phyloP scores from a whole-genome alignment of 495 filamentous ascomycete genomes.

The Copromyces sp. region DNA sequence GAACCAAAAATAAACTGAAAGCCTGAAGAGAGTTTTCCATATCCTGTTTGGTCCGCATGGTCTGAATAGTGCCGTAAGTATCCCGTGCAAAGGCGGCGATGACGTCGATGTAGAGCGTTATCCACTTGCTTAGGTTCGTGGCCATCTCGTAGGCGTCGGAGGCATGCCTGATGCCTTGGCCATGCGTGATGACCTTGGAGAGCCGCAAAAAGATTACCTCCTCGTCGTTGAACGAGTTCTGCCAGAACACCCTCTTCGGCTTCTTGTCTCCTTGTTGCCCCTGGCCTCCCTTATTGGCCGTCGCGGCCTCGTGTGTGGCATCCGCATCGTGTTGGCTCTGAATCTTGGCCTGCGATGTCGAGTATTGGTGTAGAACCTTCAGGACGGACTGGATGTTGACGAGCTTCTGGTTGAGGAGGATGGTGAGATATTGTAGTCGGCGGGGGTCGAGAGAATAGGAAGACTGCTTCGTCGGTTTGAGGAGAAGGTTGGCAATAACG shows the following conservation, averaged over 20 bases:
- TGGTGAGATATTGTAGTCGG: constrained; percentile 52
- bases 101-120: constrained; percentile 33
- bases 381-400: constrained; percentile 49
- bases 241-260: constrained; percentile 29
- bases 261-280: constrained; percentile 10
- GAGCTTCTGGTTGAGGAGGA: constrained; percentile 42
- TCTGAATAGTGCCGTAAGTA: constrained; percentile 26
- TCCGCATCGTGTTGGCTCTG: constrained; percentile 3
- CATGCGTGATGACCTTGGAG: constrained; percentile 33
- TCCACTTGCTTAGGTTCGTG: constrained; percentile 30
- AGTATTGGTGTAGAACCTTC: constrained; percentile 48
- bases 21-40: constrained; percentile 43
- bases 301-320: constrained; percentile 13
- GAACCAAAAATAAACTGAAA: constrained; percentile 41
- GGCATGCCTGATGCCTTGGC: constrained; percentile 23
- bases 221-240: constrained; percentile 36
- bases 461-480: constrained; percentile 40
- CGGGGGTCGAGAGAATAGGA: constrained; percentile 51
- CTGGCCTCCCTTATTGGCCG: constrained; percentile 2
- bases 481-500: constrained; percentile 48
- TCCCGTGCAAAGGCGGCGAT: constrained; percentile 32
- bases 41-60: constrained; percentile 31
- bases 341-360: constrained; percentile 33
- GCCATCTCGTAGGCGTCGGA: constrained; percentile 28
- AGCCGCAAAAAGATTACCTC: constrained; percentile 44